Evolutionary conservation across 306 rosid genomes (phyloP), one percentile per base, ranked within the genome.

Genomic region (Castanea mollissima): DNA sequence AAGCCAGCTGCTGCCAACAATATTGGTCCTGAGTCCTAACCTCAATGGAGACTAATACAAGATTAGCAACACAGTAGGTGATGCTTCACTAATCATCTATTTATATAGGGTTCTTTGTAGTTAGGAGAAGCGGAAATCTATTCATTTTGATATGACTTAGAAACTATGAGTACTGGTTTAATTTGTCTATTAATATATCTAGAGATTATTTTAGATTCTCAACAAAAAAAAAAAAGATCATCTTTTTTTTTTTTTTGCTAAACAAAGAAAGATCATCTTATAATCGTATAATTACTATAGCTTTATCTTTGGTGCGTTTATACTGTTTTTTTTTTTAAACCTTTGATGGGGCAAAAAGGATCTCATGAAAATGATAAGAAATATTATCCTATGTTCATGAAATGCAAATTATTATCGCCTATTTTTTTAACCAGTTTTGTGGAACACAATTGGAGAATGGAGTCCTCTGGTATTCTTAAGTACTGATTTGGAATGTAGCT

Each of bases 321-420:
- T 20, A 6, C 16, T 44, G 49, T 78, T 2, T 19, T 25, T 27
- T 27, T 41, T 21, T 38, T 6, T 31, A 0, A 31, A 27, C 25
- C n/a, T 58, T 71, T 57, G 8, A 58, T 9, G 16, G 70, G 52
- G 15, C 27, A 60, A 5, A 32, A 78, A 73, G 76, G 29, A 72
- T 35, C 82, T 74, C 87, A 82, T 32, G 76, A 51, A 69, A 77
- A 70, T 74, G 59, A 59, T 41, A 82, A 79, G 88, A 78, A 70
- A 69, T 14, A 8, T 16, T 25, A 14, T 69, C 79, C 20, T 38
- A 44, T 9, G 5, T 6, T 34, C 46, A 5, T 16, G 23, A 41
- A 41, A 41, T 41, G 46, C 46, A 41, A 41, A 41, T 41, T 7
- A 41, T 41, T 41, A 41, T 7, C 46, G 11, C 2, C 11, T 7